Evolutionary conservation across 2,329 filamentous ascomycete species (phyloP), one percentile per base, ranked within the genome.

Genomic region (Nigrograna mackinnonii): DNA sequence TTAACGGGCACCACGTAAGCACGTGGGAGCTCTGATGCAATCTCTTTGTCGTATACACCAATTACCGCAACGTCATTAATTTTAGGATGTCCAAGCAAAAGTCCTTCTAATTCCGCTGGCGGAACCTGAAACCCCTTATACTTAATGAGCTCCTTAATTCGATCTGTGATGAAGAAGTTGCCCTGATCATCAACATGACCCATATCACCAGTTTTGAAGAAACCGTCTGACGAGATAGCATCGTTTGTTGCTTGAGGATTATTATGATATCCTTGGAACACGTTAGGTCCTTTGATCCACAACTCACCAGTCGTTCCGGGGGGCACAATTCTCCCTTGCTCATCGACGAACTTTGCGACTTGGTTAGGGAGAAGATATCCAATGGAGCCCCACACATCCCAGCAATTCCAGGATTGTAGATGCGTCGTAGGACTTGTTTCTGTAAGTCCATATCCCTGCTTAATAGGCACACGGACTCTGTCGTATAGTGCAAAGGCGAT

Each of bases 131-230:
- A n/a, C n/a, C n/a, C n/a, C n/a, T n/a, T n/a, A n/a, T n/a, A 83
- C 80, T 99, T 99, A 65, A 99, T 83, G n/a, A 99, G 89, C 72
- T 97, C 97, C 86, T 99, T 99, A 73, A 90, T 86, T 59, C 94
- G 91, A 71, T 99, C 94, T 59, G 99, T 86, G 70, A 99, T 95
- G 70, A 83, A 85, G 77, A 97, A 86, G 47, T 91, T 89, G 49
- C 94, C 94, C 62, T 88, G 71, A 54, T 84, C 84, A 69, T 99
- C 94, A 18, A 99, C 78, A 51, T 85, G 82, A 62, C 84, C 89
- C 53, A 99, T 92, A 60, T 99, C 94, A 41, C 94, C 94, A 0
- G 91, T 96, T 66, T 88, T 87, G 81, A 99, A 97, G 92, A 94
- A 99, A 48, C 94, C 94, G 53, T 96, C 91, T 21, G 85, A 76